phyloP scores from a whole-genome alignment of 139 green algal species.

The Chara braunii region DNA sequence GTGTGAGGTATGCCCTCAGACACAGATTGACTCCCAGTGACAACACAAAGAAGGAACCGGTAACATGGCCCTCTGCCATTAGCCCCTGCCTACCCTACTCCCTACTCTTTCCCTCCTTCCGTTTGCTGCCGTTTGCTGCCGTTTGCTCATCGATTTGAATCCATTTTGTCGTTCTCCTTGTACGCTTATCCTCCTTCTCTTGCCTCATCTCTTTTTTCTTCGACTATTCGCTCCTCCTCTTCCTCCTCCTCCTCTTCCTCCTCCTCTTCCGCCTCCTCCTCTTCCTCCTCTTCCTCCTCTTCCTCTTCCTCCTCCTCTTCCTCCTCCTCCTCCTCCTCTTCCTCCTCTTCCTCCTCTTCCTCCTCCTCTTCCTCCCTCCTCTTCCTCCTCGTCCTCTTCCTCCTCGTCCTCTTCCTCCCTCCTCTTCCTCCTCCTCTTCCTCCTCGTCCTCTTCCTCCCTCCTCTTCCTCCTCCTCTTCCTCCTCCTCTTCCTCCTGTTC shows the following conservation, averaged over 20 bases:
- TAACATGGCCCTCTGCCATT: too few relatives aligned
- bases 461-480: neutral
- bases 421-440: neutral
- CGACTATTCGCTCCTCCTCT: neutral
- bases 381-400: neutral
- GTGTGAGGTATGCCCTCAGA: too few relatives aligned
- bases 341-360: neutral
- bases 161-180: too few relatives aligned
- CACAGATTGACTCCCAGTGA: too few relatives aligned
- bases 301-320: neutral
- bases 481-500: neutral
- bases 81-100: too few relatives aligned
- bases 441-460: neutral
- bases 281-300: neutral
- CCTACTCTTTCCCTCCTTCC: too few relatives aligned
- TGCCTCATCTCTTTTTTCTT: neutral
- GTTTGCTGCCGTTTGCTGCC: too few relatives aligned
- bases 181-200: too few relatives aligned
- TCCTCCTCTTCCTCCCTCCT: neutral
- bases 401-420: neutral
- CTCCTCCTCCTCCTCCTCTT: neutral
- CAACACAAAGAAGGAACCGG: too few relatives aligned
- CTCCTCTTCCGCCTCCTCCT: too few relatives aligned
- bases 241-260: neutral
- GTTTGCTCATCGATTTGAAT: too few relatives aligned